Base-by-base conservation (phyloP, 257 asterid genomes). In the Lavandula angustifolia region DNA sequence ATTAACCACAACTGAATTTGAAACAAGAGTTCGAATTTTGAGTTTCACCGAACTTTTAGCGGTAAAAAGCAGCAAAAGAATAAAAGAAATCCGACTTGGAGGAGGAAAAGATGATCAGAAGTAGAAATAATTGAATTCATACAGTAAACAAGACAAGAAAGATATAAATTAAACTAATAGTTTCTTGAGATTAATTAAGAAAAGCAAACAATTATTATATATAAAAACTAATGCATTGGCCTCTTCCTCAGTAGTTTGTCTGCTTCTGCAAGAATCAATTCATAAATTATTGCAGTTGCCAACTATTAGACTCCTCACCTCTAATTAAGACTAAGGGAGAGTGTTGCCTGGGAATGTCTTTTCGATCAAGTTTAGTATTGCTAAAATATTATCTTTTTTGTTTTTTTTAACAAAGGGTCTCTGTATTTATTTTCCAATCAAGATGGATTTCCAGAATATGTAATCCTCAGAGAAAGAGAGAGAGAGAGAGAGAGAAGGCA, bases 141-240 rank as follows among this genome's bases (percentile, higher is more conserved):
- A 47, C 22, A 27, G 54, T 64, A 8, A 60, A 54, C 6, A 47
- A 38, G 22, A 38, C 18, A 58, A 58, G 50, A 58, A 58, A 18
- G 37, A 9, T 58, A 38, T 16, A 11, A 58, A 6, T 17, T 10
- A 59, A 59, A 11, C 42, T 42, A 4, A 10, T 9, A 51, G 2
- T 56, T 7, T 55, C 14, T 22, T 40, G 60, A 58, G 54, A 57
- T 34, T 33, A 46, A 65, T 44, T 37, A 64, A 64, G 57, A 16
- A 57, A 46, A 32, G 52, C 47, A 43, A 49, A n/a, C 51, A 60
- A 7, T 14, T 32, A 0, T 34, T 3, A 2, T 43, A 3, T 17
- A 49, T 70, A 7, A 40, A 65, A 50, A 68, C 68, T 54, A 68
- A 41, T 49, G 69, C 76, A 76, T 80, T 76, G 89, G 76, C 83